phyloP scores from a whole-genome alignment of 2,329 filamentous ascomycete species.

The Chaetoscypha palmicola region DNA sequence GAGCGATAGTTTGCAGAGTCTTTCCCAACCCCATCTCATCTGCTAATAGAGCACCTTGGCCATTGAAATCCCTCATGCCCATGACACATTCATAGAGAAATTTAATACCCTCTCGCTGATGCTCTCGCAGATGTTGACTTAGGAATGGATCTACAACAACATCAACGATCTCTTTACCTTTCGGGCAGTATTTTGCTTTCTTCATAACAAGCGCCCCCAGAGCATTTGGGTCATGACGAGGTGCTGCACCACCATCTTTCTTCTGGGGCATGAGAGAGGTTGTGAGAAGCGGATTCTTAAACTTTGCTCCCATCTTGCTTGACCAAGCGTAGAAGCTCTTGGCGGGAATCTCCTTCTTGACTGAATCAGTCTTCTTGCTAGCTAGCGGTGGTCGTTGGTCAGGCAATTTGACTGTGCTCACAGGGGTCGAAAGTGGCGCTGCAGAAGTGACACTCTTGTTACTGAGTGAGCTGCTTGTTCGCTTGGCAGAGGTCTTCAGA shows the following conservation, averaged over 20 bases:
- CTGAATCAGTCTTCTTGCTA: conserved; percentile 16
- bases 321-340: conserved; percentile 35
- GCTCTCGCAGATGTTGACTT: conserved; percentile 53
- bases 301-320: conserved; percentile 39
- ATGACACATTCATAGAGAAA: conserved; percentile 73
- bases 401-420: neutral
- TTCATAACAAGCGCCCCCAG: conserved; percentile 61
- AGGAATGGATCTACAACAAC: conserved; percentile 66
- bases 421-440: neutral
- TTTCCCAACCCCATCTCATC: conserved; percentile 74
- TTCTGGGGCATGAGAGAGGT: conserved; percentile 43
- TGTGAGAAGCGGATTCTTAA: conserved; percentile 55
- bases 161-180: conserved; percentile 61
- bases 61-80: conserved; percentile 59
- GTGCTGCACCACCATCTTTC: conserved; percentile 41
- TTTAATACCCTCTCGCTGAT: conserved; percentile 62
- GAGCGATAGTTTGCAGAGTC: conserved; percentile 63
- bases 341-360: conserved; percentile 30
- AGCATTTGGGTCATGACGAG: conserved; percentile 57
- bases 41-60: conserved; percentile 63
- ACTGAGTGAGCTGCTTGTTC: conserved; percentile 9
- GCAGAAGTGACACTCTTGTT: conserved; percentile 4
- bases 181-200: conserved; percentile 46
- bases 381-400: neutral
- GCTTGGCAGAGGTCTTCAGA: conserved; percentile 27